Evolutionary conservation across 129 eudicot species (phyloP), one percentile per base, ranked within the genome.

Genomic region (Deinandra increscens): DNA sequence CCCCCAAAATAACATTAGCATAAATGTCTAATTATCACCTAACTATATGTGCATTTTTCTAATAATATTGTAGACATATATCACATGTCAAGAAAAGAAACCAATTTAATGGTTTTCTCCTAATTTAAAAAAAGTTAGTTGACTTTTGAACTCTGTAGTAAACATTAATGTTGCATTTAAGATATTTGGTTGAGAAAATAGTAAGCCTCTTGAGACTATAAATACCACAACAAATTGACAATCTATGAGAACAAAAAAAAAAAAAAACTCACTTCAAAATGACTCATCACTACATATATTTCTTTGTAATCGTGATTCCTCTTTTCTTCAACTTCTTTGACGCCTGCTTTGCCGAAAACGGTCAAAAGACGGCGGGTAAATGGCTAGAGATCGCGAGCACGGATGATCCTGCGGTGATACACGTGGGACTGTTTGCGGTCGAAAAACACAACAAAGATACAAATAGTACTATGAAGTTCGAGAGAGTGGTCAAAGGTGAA

Each of bases 371-470:
- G 0, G 74, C 37, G 0, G 76, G 76, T 42, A 70, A 53, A 3
- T 77, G 76, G 81, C 60, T 69, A n/a, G 66, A 60, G 59, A 77
- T 77, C 18, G 66, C 49, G 3, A 61, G 60, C 49, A 50, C 60
- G 10, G 71, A 77, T 18, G 76, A 77, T 49, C 66, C 67, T 33
- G 8, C 9, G 7, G 76, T 19, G 20, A 64, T 77, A 50, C 50
- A 49, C 44, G 60, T 77, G 18, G 77, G 66, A 6, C 49, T 50
- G 43, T 77, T 69, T 63, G 71, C 72, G 12, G 68, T 77, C 12
- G 67, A 50, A 31, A 67, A 71, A 60, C 58, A 70, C 71, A 70
- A 77, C 22, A 70, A 50, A 29, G 23, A 41, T 62, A 64, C 60
- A 2, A 63, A 70, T 1, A 39, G 50, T 33, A 71, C 38, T 29